phyloP scores from a whole-genome alignment of 202 grass and related monocot species.

The Hordeum pubiflorum region DNA sequence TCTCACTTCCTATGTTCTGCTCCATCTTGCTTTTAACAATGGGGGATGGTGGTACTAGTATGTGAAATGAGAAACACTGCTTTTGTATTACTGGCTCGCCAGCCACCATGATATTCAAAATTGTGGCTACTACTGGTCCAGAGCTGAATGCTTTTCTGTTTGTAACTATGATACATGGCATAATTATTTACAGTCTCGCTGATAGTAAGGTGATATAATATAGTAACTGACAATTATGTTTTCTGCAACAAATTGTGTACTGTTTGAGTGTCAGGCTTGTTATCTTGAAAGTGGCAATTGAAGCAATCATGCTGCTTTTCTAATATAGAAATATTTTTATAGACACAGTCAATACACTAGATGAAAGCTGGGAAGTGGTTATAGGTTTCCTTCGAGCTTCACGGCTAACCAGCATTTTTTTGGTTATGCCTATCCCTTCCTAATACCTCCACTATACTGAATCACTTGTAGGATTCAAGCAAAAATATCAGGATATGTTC shows the following conservation, averaged over 20 bases:
- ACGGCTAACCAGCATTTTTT: constrained; percentile 2
- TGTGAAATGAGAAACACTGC: constrained; percentile 9
- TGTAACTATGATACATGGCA: background rate
- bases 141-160: background rate
- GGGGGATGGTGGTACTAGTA: background rate
- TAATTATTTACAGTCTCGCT: background rate
- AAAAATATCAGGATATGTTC: constrained; percentile 98
- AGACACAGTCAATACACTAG: background rate
- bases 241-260: background rate
- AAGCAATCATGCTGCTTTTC: background rate
- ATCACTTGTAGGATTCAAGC: constrained; percentile 79
- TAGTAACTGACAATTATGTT: background rate
- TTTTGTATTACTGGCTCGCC: background rate
- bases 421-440: background rate
- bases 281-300: background rate
- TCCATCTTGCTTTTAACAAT: background rate
- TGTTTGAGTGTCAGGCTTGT: background rate
- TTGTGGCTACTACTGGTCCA: background rate
- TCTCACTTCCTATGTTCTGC: background rate
- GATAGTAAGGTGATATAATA: background rate
- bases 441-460: constrained; percentile 4
- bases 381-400: background rate
- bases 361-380: background rate
- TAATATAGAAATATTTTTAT: background rate
- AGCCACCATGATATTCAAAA: background rate